Evolutionary conservation across 1,284 basidiomycete species (phyloP), one percentile per base, ranked within the genome.

Genomic region (Ceratobasidium sp.): DNA sequence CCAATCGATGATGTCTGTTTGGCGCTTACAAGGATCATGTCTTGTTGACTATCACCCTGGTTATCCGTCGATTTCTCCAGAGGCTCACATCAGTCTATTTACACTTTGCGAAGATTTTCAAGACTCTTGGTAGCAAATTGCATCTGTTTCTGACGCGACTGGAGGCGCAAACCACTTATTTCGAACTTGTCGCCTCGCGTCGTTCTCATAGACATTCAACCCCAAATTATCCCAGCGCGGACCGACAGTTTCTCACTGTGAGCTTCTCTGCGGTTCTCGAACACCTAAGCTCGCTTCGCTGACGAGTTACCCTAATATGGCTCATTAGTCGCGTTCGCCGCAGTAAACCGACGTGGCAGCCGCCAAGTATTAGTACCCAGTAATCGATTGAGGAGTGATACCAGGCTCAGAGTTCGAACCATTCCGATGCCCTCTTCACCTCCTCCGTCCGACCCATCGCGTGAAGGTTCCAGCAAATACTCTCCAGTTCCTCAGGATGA

Each of bases 401-500:
- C 7, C 53, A 38, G 23, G 7, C 25, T 30, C 36, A 30, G 23
- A 36, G 21, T 2, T 23, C n/a, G 18, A 48, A 9, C n/a, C 21
- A 16, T 28, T 28, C 49, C 63, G n/a, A 74, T 74, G 74, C 36
- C 74, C 12, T 28, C 74, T n/a, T 73, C 74, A n/a, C 74, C 74
- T 2, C 59, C 61, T 64, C 56, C 64, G 30, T 51, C 44, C 30
- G 54, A 23, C 4, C 62, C 49, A 48, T 59, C 44, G 7, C 42
- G 46, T 9, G 53, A 59, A 12, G 67, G 30, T 9, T 9, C 56
- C 8, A 58, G 53, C 6, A 72, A 66, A 44, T 58, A 73, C 36
- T 40, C 58, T 7, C 42, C 73, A 1, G 71, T 63, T 40, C 74
- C 40, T 33, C 59, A 71, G 14, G 74, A 81, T 40, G 88, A 90